Base-by-base conservation (phyloP, 2,329 filamentous ascomycete species). In the Pseudocercospora macadamiae region DNA sequence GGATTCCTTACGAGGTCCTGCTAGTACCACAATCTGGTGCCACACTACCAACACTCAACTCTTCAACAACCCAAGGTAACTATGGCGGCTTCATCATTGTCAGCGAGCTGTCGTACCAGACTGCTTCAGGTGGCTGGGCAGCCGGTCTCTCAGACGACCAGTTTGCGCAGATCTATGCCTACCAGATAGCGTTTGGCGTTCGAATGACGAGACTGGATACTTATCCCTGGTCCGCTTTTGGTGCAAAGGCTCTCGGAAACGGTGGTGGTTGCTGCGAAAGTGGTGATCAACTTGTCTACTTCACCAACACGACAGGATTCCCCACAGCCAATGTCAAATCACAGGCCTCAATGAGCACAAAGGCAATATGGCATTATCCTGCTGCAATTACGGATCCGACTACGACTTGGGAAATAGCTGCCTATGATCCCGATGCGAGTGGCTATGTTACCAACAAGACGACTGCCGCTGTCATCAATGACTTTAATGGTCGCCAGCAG, bases 331-430 rank as follows among this genome's bases (percentile, higher is more conserved):
- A 53, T 18, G 26, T 57, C 26, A 57, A 53, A 21, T 28, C 48
- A 14, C 26, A 26, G 4, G 55, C 55, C 8, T 23, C 19, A 30
- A 57, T 57, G 55, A 36, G 25, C 16, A 57, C 55, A 3, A 28
- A 57, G 21, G 55, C 47, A 23, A 57, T 57, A 16, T 57, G 55
- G 55, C 55, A 57, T 37, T 57, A 57, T n/a, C 55, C 55, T 4
- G 34, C 47, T 10, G 23, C 25, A 21, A 52, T 57, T 12, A 57
- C 55, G 2, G 55, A 57, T 9, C 55, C 55, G 0, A 45, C 28
- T 2, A 57, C 55, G 2, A 57, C 55, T 2, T 57, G 55, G 55
- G 47, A 57, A 28, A 36, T 57, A 4, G 55, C 48, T 3, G n/a
- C 45, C 30, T 57, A 52, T n/a, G 55, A 39, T 9, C 36, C 55